Conservation (phyloP, 2,329 filamentous ascomycete genomes). For the Xylariaceae sp. region DNA sequence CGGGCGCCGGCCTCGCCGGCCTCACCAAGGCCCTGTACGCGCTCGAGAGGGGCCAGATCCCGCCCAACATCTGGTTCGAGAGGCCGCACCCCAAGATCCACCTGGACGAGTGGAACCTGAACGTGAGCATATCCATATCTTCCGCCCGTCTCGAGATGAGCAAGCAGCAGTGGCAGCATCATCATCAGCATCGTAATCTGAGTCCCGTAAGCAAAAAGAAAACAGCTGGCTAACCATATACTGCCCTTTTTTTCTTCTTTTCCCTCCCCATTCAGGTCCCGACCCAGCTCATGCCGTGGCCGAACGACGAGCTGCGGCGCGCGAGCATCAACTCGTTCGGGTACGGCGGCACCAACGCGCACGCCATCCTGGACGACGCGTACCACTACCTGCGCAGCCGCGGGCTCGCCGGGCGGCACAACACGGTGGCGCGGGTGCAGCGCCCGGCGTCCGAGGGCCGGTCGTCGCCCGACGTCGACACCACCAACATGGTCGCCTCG, state of each 20-base stretch:
- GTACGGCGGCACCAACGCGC: slow-evolving; percentile 29
- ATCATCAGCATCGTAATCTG: too few species aligned
- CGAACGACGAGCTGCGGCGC: slow-evolving; percentile 20
- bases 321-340: slow-evolving; percentile 29
- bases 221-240: too few species aligned
- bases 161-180: too few species aligned
- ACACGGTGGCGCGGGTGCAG: slow-evolving; percentile 11
- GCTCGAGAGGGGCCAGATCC: slow-evolving; percentile 20
- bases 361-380: slow-evolving; percentile 27
- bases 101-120: slow-evolving; percentile 21
- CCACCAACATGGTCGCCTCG: slow-evolving; percentile 8
- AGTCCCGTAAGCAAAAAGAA: too few species aligned
- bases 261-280: too few species aligned
- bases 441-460: slow-evolving; percentile 2
- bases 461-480: slow-evolving; percentile 3
- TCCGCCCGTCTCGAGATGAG: too few species aligned
- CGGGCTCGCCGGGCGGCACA: slow-evolving; percentile 17
- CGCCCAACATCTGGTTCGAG: slow-evolving; percentile 22
- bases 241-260: too few species aligned
- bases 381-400: slow-evolving; percentile 19
- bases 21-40: slow-evolving; percentile 20
- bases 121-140: slow-evolving; percentile 6
- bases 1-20: slow-evolving; percentile 20
- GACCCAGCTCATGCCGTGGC: slow-evolving; percentile 19
- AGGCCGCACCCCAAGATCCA: slow-evolving; percentile 21